Evolutionary conservation across 495 filamentous ascomycete species (phyloP), one percentile per base, ranked within the genome.

Genomic region (Rhypophila decipiens): DNA sequence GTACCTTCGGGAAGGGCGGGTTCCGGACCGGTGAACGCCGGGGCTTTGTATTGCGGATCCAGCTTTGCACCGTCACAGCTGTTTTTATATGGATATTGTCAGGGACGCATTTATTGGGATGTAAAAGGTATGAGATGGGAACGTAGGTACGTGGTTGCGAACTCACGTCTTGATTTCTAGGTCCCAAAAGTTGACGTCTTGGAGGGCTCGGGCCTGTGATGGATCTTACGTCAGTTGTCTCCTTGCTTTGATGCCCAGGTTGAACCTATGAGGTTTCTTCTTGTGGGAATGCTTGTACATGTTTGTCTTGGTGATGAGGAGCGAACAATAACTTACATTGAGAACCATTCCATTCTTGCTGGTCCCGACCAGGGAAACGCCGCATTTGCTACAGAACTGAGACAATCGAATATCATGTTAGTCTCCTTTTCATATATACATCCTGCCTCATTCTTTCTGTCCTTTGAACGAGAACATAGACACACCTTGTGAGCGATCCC

Each of bases 371-470:
- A 68, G 39, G 5, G 65, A 52, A 33, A 57, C 66, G 36, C 67
- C 71, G 36, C 72, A 75, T 7, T 40, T 64, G 5, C 62, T 44
- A 44, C 72, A 75, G 46, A 73, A 75, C 68, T 74, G 29, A 3
- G 7, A 19, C 21, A 9, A 29, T 29, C 19, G 40, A 20, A 36
- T 12, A 15, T 33, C 21, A 2, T 7, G 5, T 24, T 23, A 36
- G 21, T 22, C 13, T 4, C 31, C 38, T 23, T 13, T 4, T 31
- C 27, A 31, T 2, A n/a, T n/a, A n/a, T n/a, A n/a, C n/a, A n/a
- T n/a, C n/a, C 18, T 11, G 18, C n/a, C 5, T 10, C 10, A 18
- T 40, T 20, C 21, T 23, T 3, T 20, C 19, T 5, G 9, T 34
- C 17, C 18, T 10, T 39, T 5, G n/a, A n/a, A 41, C 19, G 9